Base-by-base conservation (phyloP, 805 yeast species). In the Monosporozyma unispora region DNA sequence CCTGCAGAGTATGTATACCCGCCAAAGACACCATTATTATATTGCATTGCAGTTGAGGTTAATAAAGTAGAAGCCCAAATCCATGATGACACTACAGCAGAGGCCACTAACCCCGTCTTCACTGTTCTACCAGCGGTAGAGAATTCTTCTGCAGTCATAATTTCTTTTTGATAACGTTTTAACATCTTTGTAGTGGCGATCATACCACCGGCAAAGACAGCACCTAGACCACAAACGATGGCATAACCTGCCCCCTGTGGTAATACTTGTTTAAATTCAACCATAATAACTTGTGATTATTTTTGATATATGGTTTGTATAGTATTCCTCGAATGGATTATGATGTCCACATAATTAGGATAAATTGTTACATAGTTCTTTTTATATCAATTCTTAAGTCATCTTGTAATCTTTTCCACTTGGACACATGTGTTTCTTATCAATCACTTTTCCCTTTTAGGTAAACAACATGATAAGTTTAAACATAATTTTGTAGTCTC, bases 71-170 rank as follows among this genome's bases (percentile, higher is more conserved):
- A 87, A n/a, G 86, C 86, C 89, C 89, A 83, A 9, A 96, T 88
- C 98, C 98, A 90, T 8, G 91, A 82, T 11, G 91, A 82, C 8
- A 89, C 96, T 28, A 90, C 96, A 7, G 96, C 96, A 7, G 95
- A 82, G 4, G 91, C 82, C 53, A 88, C 83, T 56, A 90, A 72
- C 45, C 93, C 93, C 0, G 91, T 81, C 58, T 84, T 85, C 40
- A 90, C 95, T 3, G 87, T 74, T 63, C 96, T 78, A 55, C 96
- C 96, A 33, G 96, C 96, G 4, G 96, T 89, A 2, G 95, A 80
- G 58, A 90, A 90, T 63, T 89, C 96, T 69, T 90, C 97, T 3
- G 96, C 89, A 6, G 96, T 87, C 67, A 88, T 83, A 49, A 85
- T 76, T 67, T 90, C 96, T 58, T 79, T 78, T 62, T 87, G 90